phyloP scores from a whole-genome alignment of 192 early-diverging fungal genomes.

The Mortierella hygrophila region DNA sequence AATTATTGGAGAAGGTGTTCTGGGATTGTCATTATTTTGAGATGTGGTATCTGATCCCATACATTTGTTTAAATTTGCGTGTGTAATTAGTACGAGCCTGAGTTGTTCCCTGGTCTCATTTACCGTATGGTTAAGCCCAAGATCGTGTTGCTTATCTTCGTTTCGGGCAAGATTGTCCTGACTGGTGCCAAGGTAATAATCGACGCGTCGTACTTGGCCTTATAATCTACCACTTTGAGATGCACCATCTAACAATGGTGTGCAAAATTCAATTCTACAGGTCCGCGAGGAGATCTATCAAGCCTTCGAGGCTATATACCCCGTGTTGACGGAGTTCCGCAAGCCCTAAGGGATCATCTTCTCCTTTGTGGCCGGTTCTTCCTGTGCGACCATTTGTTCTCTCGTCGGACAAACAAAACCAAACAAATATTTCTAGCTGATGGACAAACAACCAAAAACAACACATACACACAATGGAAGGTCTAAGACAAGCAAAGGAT shows the following conservation, averaged over 20 bases:
- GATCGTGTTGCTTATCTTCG: conserved; percentile 98
- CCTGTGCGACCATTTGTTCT: background rate
- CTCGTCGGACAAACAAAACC: background rate
- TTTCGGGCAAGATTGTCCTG: conserved; percentile 99
- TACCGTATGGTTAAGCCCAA: conserved; percentile 99
- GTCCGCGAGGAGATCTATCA: conserved; percentile 97
- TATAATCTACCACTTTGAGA: background rate
- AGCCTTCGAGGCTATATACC: conserved; percentile 98
- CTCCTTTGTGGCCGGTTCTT: background rate
- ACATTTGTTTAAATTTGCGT: background rate
- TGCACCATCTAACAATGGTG: background rate
- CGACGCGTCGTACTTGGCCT: background rate
- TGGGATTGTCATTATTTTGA: background rate
- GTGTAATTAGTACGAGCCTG: conserved; percentile 90
- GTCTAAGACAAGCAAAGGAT: background rate
- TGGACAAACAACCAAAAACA: background rate
- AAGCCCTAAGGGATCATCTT: conserved; percentile 65
- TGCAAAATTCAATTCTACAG: conserved; percentile 5
- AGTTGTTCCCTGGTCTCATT: conserved; percentile 99
- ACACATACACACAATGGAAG: background rate
- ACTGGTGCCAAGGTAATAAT: conserved; percentile 93
- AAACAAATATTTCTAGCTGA: background rate
- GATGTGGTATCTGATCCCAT: background rate
- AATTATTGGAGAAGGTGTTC: conserved; percentile 6
- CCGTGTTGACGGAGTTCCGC: conserved; percentile 91